A percentile compares a stretch with the other conserved stretches of the same genome.
phyloP scores from a whole-genome alignment of 1,284 basidiomycete genomes.

The Ceratobasidium papillatum region DNA sequence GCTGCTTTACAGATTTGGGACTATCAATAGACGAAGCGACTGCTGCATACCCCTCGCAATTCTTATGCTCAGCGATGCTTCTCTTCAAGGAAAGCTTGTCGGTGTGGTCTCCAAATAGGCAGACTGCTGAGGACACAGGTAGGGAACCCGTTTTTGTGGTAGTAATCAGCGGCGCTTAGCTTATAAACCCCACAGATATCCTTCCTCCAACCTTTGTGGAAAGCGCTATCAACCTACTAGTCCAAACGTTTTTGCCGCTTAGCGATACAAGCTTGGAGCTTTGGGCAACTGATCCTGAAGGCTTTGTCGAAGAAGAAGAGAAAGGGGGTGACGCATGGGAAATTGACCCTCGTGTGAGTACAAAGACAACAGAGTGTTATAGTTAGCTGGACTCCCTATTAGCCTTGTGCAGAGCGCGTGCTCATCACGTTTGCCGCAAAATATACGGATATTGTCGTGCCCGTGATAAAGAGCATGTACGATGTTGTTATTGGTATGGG shows the following conservation, averaged over 20 bases:
- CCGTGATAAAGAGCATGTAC: constrained; percentile 70
- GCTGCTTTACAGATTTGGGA: not conserved
- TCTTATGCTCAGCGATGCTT: constrained; percentile 86
- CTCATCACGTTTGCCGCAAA: constrained; percentile 80
- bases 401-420: constrained; percentile 90
- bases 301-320: constrained; percentile 87
- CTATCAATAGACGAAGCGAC: constrained; percentile 56
- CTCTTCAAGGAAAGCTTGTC: constrained; percentile 85
- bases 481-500: constrained; percentile 64
- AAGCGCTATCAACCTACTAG: constrained; percentile 77
- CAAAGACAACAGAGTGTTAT: not conserved
- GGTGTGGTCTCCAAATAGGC: constrained; percentile 72
- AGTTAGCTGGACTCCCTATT: not conserved
- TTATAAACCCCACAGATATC: constrained; percentile 46
- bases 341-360: constrained; percentile 80
- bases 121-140: constrained; percentile 72
- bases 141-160: constrained; percentile 44
- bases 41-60: constrained; percentile 76
- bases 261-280: constrained; percentile 78
- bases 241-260: constrained; percentile 84
- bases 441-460: constrained; percentile 76
- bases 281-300: constrained; percentile 87
- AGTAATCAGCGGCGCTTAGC: not conserved
- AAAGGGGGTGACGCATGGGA: constrained; percentile 90
- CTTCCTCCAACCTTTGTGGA: constrained; percentile 79